Evolutionary conservation across 176 grass and related monocot genomes (phyloP), one percentile per base, ranked within the genome.

Genomic region (Oryza coarctata): DNA sequence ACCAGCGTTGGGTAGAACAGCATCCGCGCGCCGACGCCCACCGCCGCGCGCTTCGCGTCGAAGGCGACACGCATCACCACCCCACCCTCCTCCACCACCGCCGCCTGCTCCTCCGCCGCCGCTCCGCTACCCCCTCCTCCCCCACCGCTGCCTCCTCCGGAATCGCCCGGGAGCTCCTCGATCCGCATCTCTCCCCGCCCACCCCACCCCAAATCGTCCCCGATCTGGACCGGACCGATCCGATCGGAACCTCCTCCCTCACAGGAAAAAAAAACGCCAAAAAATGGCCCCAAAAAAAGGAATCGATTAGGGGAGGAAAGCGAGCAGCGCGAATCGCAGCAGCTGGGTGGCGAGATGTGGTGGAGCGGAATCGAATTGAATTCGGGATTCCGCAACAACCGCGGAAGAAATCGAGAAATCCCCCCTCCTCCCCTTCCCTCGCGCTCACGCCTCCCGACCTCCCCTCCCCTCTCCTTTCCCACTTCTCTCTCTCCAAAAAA

Each of bases 1-100:
- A 84, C 52, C 13, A 98, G 90, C 58, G 93, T 98, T 69, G 96
- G 96, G 79, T 98, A 98, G 86, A 98, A 98, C 6, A 98, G 89
- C 87, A 93, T 75, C 73, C 96, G 86, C 1, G 96, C 93, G 7
- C 96, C 93, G 50, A 95, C 73, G 45, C 96, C 96, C 40, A 98
- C 92, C 7, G 85, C 92, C 50, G 85, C 90, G 39, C 87, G 92
- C 90, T 98, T 98, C 81, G 86, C 87, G 33, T 84, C 70, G 39
- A 88, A 80, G 40, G 88, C 75, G 31, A 75, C 82, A 47, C 78
- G 68, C 81, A 55, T 43, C 49, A 80, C 26, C 74, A 69, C 44
- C 61, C 88, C 80, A 49, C 29, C 68, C 30, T 31, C 76, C 17
- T 10, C 67, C 28, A 3, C 62, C 36, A 0, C 77, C 11, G 65